A percentile compares a stretch with the other conserved stretches of the same genome.
These are phyloP conservation scores for Echinochloa phyllopogon DNA, from an alignment of 176 grass and related monocot species.

Conservation along the genomic window DNA sequence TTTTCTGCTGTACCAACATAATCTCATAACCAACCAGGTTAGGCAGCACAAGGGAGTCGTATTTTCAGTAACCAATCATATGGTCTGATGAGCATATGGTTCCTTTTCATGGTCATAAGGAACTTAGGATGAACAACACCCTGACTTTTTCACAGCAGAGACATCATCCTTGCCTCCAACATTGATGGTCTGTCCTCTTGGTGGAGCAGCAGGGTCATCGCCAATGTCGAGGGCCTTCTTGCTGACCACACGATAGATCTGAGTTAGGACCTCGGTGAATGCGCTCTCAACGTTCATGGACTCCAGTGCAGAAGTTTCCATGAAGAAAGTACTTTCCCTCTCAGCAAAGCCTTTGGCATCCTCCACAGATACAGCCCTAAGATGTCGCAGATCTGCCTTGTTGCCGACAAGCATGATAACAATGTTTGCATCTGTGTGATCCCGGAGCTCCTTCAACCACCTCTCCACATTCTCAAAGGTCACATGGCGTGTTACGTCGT, in stretches of 20 bases:
- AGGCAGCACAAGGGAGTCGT: constrained; percentile 36
- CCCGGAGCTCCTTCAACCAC: constrained; percentile 58
- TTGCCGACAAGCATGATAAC: constrained; percentile 65
- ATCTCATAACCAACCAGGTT: constrained; percentile 34
- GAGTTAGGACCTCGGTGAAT: constrained; percentile 63
- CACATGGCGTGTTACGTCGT: constrained; percentile 55
- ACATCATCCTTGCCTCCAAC: constrained; percentile 65
- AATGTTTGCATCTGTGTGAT: constrained; percentile 61
- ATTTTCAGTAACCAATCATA: constrained; percentile 37
- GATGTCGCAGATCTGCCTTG: constrained; percentile 61
- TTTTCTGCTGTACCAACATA: constrained; percentile 29
- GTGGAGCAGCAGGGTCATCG: constrained; percentile 59
- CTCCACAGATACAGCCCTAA: constrained; percentile 51
- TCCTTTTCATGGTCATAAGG: constrained; percentile 37
- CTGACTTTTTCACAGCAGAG: constrained; percentile 54
- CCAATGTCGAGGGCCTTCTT: constrained; percentile 65
- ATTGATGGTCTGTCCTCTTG: constrained; percentile 58
- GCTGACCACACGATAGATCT: constrained; percentile 60
- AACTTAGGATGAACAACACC: constrained; percentile 57
- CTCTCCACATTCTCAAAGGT: constrained; percentile 64
- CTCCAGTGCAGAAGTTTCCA: constrained; percentile 57
- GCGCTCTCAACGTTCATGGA: constrained; percentile 54
- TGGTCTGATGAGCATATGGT: constrained; percentile 32
- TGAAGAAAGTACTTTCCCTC: constrained; percentile 58
- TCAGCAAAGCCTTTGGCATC: constrained; percentile 60